Base-by-base conservation (phyloP, 1,284 basidiomycete genomes). In the Rhodotorula mucilaginosa region DNA sequence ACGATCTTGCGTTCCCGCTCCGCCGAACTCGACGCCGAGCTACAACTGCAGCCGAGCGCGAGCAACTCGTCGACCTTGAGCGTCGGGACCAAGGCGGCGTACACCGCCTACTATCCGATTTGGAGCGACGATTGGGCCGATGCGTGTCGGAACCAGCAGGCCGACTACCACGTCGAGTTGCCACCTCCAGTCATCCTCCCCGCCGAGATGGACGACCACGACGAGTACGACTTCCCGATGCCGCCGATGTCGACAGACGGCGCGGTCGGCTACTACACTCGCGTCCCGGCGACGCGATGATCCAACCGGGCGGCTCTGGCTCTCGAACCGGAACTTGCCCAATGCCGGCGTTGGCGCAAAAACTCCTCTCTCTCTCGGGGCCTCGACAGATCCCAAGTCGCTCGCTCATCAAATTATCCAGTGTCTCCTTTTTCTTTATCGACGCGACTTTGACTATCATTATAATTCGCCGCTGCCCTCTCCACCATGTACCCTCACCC, bases 91-190 rank as follows among this genome's bases (percentile, higher is more conserved):
- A 74, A 74, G 64, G 64, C 72, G 31, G 59, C 64, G 21, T 71
- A 71, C 68, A 76, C 74, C 29, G 74, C 72, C 2, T 76, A 74
- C 68, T 76, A 76, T 61, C 74, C 74, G 15, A 64, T 76, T 48
- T 71, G 71, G 61, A 58, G 60, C 51, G 69, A 65, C 61, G 74
- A 76, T 58, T 76, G 74, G 74, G 67, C 67, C 57, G 74, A 76
- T 26, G 68, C 65, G 19, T 64, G 63, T n/a, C 63, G 63, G 26
- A 44, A 52, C 3, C 69, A 71, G 46, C 61, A 59, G 21, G 52
- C 61, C 31, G 29, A 47, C 7, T 72, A 74, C 66, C 65, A 67
- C 62, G 73, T 74, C 49, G 58, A 59, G 51, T 63, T 74, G 2
- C 73, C 73, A 2, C 57, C 70, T 13, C 73, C 73, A 3, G 70